Evolutionary conservation across 2,329 filamentous ascomycete species (phyloP).

Genomic region (Gaeumannomyces tritici): DNA sequence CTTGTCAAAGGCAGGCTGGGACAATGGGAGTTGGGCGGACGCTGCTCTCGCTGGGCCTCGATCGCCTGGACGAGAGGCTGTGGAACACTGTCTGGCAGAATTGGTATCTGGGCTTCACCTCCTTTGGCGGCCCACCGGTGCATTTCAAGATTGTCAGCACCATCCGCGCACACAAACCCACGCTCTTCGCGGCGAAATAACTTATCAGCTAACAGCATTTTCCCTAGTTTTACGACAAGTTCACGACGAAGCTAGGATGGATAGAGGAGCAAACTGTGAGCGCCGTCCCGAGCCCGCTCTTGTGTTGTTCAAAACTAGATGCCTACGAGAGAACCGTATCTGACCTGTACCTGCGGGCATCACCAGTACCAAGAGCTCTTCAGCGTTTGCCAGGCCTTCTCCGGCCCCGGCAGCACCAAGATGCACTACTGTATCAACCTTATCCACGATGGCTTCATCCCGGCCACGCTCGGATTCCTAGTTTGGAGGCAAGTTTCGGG

Average conservation of each 20-base stretch:
- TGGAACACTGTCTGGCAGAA: conserved; percentile 11
- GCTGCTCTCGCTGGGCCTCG: no score
- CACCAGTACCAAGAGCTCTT: conserved; percentile 62
- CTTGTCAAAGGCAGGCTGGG: no score
- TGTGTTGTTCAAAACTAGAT: no score
- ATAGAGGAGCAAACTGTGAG: conserved; percentile 58
- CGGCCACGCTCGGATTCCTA: conserved; percentile 49
- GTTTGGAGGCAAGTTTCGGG: conserved; percentile 45
- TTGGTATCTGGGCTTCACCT: conserved; percentile 56
- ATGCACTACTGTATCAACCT: conserved; percentile 61
- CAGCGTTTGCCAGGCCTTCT: conserved; percentile 56
- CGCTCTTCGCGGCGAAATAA: not conserved
- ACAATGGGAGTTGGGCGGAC: no score
- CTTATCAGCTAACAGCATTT: not conserved
- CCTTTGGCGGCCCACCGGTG: conserved; percentile 59
- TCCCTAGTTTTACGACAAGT: conserved; percentile 44
- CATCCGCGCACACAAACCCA: no score
- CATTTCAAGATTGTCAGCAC: conserved; percentile 53
- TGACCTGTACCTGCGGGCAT: not conserved
- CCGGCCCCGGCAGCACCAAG: conserved; percentile 60
- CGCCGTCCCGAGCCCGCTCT: not conserved
- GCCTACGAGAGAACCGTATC: no score
- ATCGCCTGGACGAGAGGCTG: no score
- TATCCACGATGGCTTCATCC: conserved; percentile 48
- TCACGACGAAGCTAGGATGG: conserved; percentile 52